Percentiles rank a stretch among this genome's conserved stretches.
These are phyloP conservation scores for Hylodesmum podocarpum DNA, from an alignment of 306 rosid species.

Conservation along the genomic window DNA sequence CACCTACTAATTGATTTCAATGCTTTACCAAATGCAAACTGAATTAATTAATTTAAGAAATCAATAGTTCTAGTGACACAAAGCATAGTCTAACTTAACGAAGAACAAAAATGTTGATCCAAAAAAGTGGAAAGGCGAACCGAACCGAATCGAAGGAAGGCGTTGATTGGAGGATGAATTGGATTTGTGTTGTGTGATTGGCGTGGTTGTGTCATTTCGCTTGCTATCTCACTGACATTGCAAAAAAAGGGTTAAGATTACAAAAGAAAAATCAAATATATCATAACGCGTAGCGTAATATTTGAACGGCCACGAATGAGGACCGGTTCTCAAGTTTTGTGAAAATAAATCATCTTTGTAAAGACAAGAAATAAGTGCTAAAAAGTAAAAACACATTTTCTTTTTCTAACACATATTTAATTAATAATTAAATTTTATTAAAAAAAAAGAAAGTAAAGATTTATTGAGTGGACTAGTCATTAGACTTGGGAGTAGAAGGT, in stretches of 20 bases:
- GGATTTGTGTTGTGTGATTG: not conserved
- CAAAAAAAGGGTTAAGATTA: conserved; percentile 36
- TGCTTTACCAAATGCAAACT: not conserved
- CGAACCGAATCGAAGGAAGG: conserved; percentile 31
- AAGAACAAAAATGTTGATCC: conserved; percentile 27
- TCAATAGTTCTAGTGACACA: not conserved
- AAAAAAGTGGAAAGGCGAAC: conserved; percentile 18
- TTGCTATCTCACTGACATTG: conserved; percentile 33
- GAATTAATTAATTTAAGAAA: not conserved
- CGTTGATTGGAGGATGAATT: not conserved
- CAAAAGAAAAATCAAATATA: conserved; percentile 25
- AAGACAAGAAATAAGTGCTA: no score
- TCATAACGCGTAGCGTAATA: conserved; percentile 20
- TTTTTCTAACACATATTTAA: no score
- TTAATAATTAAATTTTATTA: no score
- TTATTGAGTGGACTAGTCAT: no score
- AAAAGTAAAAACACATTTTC: no score
- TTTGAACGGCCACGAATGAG: not conserved
- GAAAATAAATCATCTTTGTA: no score
- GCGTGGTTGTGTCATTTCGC: conserved; percentile 51
- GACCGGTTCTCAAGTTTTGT: not conserved
- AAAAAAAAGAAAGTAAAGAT: no score
- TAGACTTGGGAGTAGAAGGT: no score
- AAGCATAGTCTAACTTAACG: not conserved
- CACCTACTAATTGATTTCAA: not conserved